Evolutionary conservation across 1,139 yeast species (phyloP), one percentile per base, ranked within the genome.

Genomic region (Debaryomyces sp.): DNA sequence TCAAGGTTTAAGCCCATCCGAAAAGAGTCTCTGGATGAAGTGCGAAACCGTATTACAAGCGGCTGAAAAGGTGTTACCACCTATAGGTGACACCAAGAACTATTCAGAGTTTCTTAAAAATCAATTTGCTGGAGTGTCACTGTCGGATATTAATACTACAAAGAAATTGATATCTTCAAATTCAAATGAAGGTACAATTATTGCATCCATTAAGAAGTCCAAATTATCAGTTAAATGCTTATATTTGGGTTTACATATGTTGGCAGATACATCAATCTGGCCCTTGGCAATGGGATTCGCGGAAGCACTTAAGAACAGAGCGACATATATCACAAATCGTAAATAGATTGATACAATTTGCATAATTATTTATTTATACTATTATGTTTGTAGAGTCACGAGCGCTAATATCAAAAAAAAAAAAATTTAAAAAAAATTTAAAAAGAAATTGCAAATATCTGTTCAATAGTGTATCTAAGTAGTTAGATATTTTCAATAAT

Each of bases 261-360:
- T 87, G 47, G 89, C 90, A 1, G 91, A 87, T 68, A 90, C 91
- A 0, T 92, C 94, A 2, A 85, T 87, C 13, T 87, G 94, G 94
- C 92, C 94, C 1, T 77, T 85, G 47, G 88, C 90, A 1, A 71
- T 86, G 65, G 79, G 85, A 15, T 85, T 86, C 67, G 91, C 91
- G 0, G 91, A 85, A 61, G 90, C 89, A 4, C 72, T 87, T 58
- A 85, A 85, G 61, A 78, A 84, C 35, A 78, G 91, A 60, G 89
- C 89, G 7, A 75, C 79, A 43, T 62, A 64, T 49, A 57, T 61
- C 18, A 18, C 33, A 41, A 41, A 30, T 23, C 29, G 35, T 41
- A 22, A 29, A 41, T 41, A 41, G 43, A 41, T 41, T 32, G 12
- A 41, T 41, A 30, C 12, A 41, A 29, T 27, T 40, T 41, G 43